Base-by-base conservation (phyloP, 345 rosid genomes). In the Arabidopsis thaliana region DNA sequence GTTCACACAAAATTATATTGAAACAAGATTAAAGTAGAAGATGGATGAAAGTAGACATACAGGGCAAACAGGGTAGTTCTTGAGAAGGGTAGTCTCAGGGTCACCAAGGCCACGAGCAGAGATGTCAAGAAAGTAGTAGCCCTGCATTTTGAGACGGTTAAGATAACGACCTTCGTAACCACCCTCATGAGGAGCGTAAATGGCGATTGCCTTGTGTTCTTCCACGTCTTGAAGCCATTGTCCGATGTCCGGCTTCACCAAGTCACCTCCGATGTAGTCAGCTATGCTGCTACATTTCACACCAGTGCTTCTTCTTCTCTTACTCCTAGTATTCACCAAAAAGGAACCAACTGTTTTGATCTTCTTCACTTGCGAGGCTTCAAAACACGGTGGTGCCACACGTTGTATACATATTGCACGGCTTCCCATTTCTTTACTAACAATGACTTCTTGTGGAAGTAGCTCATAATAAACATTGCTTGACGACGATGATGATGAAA, bases 61-160 rank as follows among this genome's bases (percentile, higher is more conserved):
- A 14, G 97, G 98, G 77, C 97, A 94, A 79, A 90, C 92, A 32
- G 97, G 97, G 78, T 94, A 91, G 63, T 88, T 66, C 67, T 91
- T 90, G 48, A 89, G 87, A 53, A 94, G 98, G 1, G 95, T 90
- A 22, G 93, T 88, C 85, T 94, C 98, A 0, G 95, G 98, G 63
- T 94, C 97, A 49, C 97, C 98, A 2, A 94, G 96, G 23, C 97
- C 97, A 5, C 98, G 91, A 80, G 97, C 98, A 10, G 85, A 70
- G 71, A 94, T 83, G 84, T 94, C 98, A 2, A 94, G 97, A 78
- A 94, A 91, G 80, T 87, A 88, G 86, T 91, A 94, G 14, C 98
- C 97, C 71, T 91, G 82, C 72, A 83, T 69, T 22, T 79, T 67
- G 25, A 94, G 95, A 48, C 93, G 88, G 38, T 49, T 88, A 6